Evolutionary conservation across 192 early-diverging fungal species (phyloP).

Genomic region (Glomus cerebriforme): DNA sequence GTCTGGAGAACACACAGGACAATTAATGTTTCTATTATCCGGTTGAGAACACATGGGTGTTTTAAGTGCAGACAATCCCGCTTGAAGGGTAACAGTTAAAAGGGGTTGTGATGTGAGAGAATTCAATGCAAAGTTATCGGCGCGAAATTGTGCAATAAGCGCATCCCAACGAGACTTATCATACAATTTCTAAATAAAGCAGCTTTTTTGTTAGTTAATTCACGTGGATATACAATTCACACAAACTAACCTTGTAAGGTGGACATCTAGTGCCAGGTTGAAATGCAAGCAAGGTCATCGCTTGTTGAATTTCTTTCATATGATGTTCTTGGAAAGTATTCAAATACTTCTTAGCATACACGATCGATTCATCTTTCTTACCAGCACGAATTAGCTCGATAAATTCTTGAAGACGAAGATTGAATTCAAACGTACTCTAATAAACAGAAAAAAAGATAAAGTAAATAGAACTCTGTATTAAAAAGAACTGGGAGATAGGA

Average conservation of each 20-base stretch:
- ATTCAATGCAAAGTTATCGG: conserved; percentile 87
- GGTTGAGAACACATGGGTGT: conserved; percentile 80
- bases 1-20: conserved; percentile 88
- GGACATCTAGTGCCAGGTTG: conserved; percentile 71
- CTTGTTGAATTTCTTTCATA: conserved; percentile 81
- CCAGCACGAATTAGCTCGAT: conserved; percentile 80
- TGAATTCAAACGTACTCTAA: conserved; percentile 95
- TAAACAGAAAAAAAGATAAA: not conserved
- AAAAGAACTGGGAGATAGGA: not conserved
- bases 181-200: conserved; percentile 57
- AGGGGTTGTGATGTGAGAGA: conserved; percentile 85
- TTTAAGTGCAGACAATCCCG: conserved; percentile 95
- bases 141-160: conserved; percentile 79
- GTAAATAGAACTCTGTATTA: not conserved
- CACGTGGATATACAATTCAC: not conserved
- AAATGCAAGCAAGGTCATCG: conserved; percentile 90
- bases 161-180: conserved; percentile 74
- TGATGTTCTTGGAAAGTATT: conserved; percentile 75
- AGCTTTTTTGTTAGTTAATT: not conserved
- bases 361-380: conserved; percentile 72
- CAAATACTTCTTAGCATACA: conserved; percentile 85
- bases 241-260: conserved; percentile 71
- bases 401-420: conserved; percentile 92
- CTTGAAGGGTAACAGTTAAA: conserved; percentile 86
- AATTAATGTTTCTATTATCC: conserved; percentile 86